Evolutionary conservation across 1,284 basidiomycete genomes (phyloP).

Genomic region (Sporisorium exsertum): DNA sequence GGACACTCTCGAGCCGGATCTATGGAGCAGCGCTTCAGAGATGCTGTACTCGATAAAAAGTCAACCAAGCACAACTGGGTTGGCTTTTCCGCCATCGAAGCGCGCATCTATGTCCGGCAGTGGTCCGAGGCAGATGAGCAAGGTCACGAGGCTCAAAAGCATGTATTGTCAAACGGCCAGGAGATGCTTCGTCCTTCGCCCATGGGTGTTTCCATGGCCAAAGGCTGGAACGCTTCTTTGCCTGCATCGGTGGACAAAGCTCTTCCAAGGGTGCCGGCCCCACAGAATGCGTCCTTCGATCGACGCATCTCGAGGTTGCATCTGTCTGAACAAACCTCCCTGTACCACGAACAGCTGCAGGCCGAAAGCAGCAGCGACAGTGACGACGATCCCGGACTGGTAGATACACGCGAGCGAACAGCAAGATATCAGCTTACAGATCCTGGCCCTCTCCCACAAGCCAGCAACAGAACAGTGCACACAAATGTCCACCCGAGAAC

Average conservation of each 20-base stretch:
- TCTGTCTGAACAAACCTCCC: conserved; percentile 25
- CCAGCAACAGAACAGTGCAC: neutral
- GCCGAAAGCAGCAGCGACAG: conserved; percentile 34
- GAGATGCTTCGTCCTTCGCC: conserved; percentile 8
- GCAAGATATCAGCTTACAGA: conserved; percentile 33
- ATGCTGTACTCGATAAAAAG: conserved; percentile 28
- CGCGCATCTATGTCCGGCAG: conserved; percentile 40
- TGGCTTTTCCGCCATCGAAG: conserved; percentile 44
- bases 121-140: conserved; percentile 3
- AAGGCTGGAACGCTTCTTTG: neutral
- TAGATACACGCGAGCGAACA: conserved; percentile 8
- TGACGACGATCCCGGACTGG: conserved; percentile 9
- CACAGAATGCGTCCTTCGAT: conserved; percentile 40
- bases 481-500: neutral
- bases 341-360: conserved; percentile 36
- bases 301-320: conserved; percentile 32
- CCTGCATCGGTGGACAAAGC: conserved; percentile 20
- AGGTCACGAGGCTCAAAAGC: neutral
- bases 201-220: conserved; percentile 18
- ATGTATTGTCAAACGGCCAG: neutral
- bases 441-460: conserved; percentile 22
- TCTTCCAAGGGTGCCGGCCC: conserved; percentile 28
- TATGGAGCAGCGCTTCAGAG: conserved; percentile 34
- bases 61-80: conserved; percentile 51
- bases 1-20: conserved; percentile 30